phyloP scores from a whole-genome alignment of 1,284 basidiomycete genomes.

The Bjerkandera adusta region DNA sequence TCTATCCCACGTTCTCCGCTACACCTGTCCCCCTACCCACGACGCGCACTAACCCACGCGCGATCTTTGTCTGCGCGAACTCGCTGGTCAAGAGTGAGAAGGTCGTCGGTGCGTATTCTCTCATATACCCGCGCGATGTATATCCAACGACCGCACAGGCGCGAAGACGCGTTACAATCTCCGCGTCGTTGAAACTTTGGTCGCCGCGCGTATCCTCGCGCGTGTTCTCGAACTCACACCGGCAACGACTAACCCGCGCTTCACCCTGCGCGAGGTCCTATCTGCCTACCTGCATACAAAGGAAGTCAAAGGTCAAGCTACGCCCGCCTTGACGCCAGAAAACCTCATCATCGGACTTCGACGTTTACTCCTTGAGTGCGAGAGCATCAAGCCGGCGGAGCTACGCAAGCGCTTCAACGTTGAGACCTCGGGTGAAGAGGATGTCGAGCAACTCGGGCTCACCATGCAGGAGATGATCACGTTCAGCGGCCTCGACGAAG shows the following conservation, averaged over 20 bases:
- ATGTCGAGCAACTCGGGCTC: conserved; percentile 46
- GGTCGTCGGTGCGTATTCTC: conserved; percentile 42
- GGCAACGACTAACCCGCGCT: conserved; percentile 35
- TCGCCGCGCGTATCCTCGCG: conserved; percentile 72
- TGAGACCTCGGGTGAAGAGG: conserved; percentile 22
- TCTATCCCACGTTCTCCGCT: conserved; percentile 73
- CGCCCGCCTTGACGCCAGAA: conserved; percentile 37
- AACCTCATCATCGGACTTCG: conserved; percentile 48
- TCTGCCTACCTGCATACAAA: conserved; percentile 47
- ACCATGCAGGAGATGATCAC: conserved; percentile 72
- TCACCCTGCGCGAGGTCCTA: conserved; percentile 42
- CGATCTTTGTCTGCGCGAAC: conserved; percentile 81
- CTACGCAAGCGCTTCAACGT: conserved; percentile 14
- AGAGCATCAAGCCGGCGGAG: conserved; percentile 46
- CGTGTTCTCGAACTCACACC: conserved; percentile 41
- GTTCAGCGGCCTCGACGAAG: conserved; percentile 55
- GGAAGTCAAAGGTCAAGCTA: conserved; percentile 40
- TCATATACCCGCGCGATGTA: background rate
- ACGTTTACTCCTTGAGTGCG: conserved; percentile 47
- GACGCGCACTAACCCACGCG: conserved; percentile 37
- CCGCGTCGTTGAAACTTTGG: conserved; percentile 83
- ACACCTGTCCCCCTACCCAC: conserved; percentile 61
- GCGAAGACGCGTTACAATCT: conserved; percentile 83
- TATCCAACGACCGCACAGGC: conserved; percentile 26
- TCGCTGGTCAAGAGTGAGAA: conserved; percentile 85